A percentile compares a stretch with the other conserved stretches of the same genome.
Conservation (phyloP, 257 asterid genomes). For the Anisodus tanguticus region DNA sequence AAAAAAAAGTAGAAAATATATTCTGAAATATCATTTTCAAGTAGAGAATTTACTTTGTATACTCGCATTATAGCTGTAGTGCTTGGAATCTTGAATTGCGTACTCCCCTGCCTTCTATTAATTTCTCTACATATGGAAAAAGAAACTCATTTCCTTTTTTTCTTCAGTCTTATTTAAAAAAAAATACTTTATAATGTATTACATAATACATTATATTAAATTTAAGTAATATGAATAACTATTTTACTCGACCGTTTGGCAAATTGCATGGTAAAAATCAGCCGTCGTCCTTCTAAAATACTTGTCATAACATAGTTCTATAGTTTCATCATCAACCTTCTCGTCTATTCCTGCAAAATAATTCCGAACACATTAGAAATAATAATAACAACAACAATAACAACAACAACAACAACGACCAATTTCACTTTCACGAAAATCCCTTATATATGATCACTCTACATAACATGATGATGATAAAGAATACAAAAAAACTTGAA, state of each 20-base stretch:
- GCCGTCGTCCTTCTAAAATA: conserved; percentile 44
- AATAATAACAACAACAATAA: too few relatives aligned
- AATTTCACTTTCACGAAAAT: not conserved
- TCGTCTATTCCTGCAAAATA: conserved; percentile 55
- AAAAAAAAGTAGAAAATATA: not conserved
- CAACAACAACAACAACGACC: not conserved
- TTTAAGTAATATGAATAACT: not conserved
- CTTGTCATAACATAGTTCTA: conserved; percentile 54
- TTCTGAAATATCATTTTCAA: too few relatives aligned
- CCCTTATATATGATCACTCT: not conserved
- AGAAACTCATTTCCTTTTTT: not conserved
- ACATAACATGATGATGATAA: not conserved
- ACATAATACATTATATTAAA: not conserved
- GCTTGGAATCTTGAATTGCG: conserved; percentile 66
- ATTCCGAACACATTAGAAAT: not conserved
- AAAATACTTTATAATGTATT: too few relatives aligned
- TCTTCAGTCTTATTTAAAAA: too few relatives aligned
- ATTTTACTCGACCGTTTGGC: conserved; percentile 68
- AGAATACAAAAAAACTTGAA: not conserved
- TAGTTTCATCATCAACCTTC: conserved; percentile 37
- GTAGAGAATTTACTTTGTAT: conserved; percentile 43
- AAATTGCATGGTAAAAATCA: conserved; percentile 70
- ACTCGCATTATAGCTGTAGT: conserved; percentile 45
- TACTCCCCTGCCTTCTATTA: conserved; percentile 60
- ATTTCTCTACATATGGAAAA: conserved; percentile 53